These are phyloP conservation scores for Exophiala oligosperma DNA, from an alignment of 2,329 filamentous ascomycete genomes.

Conservation along the genomic window DNA sequence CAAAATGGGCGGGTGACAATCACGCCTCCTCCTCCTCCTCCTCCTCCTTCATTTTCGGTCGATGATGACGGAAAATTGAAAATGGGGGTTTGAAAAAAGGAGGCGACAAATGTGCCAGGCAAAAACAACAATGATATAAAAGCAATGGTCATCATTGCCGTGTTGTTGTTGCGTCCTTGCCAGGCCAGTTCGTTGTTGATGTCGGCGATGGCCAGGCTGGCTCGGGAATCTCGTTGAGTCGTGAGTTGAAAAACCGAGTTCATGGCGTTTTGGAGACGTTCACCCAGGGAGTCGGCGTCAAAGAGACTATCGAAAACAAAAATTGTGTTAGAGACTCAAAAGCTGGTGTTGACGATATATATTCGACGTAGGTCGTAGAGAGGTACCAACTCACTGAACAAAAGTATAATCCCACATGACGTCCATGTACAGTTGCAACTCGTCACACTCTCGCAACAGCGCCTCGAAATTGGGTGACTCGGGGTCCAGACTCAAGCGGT, in stretches of 20 bases:
- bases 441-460: slow-evolving; percentile 15
- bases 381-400: slow-evolving; percentile 4
- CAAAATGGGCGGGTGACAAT: slow-evolving; percentile 20
- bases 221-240: slow-evolving; percentile 20
- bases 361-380: too few species aligned
- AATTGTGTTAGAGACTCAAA: too few species aligned
- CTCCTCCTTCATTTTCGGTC: too few species aligned
- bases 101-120: slow-evolving; percentile 24
- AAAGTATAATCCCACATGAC: slow-evolving; percentile 23
- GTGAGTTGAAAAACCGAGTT: slow-evolving; percentile 18
- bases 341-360: too few species aligned
- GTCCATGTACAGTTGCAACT: slow-evolving; percentile 20
- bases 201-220: slow-evolving; percentile 24
- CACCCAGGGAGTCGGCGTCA: slow-evolving; percentile 24
- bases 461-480: not conserved
- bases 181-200: slow-evolving; percentile 26
- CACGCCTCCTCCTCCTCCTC: not conserved
- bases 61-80: slow-evolving; percentile 17
- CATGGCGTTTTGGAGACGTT: slow-evolving; percentile 25
- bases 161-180: slow-evolving; percentile 23
- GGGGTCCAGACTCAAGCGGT: slow-evolving; percentile 9
- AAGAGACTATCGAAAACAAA: slow-evolving; percentile 4
- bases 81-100: slow-evolving; percentile 26
- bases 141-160: slow-evolving; percentile 24
- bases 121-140: slow-evolving; percentile 23